Conservation (phyloP, 495 filamentous ascomycete genomes). For the Cladorrhinum samala region DNA sequence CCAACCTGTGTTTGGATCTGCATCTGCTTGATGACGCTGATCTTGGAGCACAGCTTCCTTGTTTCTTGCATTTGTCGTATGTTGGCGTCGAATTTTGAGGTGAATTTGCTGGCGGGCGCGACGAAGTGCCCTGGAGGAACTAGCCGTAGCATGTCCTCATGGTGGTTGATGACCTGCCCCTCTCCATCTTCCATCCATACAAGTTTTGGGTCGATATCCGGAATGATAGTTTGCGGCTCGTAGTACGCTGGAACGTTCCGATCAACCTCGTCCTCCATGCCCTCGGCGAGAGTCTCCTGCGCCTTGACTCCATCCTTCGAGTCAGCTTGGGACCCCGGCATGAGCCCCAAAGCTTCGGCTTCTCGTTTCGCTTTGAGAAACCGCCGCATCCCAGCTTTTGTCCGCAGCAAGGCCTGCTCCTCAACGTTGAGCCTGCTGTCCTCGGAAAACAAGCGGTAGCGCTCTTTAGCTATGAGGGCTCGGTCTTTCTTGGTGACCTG, state of each 20-base stretch:
- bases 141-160: conserved; percentile 71
- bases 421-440: conserved; percentile 76
- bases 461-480: conserved; percentile 70
- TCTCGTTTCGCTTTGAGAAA: conserved; percentile 70
- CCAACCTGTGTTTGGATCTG: conserved; percentile 90
- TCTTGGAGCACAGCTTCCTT: conserved; percentile 89
- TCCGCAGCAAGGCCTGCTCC: conserved; percentile 78
- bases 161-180: conserved; percentile 77
- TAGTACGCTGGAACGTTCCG: conserved; percentile 86
- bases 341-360: conserved; percentile 41
- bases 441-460: conserved; percentile 74
- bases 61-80: conserved; percentile 96
- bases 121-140: conserved; percentile 69
- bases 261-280: conserved; percentile 81
- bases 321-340: conserved; percentile 21
- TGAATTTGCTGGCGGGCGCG: conserved; percentile 68
- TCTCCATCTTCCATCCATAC: conserved; percentile 83
- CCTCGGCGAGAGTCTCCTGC: conserved; percentile 77
- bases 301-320: conserved; percentile 37
- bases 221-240: conserved; percentile 76
- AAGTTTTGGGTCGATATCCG: conserved; percentile 68
- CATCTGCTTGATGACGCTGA: conserved; percentile 98
- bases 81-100: conserved; percentile 80
- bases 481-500: conserved; percentile 96
- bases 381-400: conserved; percentile 57